phyloP scores from a whole-genome alignment of 352 stramenopile species.

The Phytopythium sindhum region DNA sequence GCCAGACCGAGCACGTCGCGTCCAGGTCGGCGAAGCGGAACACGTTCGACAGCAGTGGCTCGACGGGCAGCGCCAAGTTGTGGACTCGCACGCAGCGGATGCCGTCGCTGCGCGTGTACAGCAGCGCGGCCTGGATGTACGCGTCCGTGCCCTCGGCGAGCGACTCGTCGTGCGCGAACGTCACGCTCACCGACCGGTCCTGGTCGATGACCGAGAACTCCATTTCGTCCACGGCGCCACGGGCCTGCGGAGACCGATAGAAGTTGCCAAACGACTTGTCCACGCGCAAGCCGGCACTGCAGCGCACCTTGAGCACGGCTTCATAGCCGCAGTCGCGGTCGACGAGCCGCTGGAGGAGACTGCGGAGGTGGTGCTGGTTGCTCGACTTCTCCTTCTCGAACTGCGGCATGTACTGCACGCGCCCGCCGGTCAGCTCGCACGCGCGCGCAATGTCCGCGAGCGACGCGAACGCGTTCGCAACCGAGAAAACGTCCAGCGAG shows the following conservation, averaged over 20 bases:
- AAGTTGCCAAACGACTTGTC: slow-evolving; percentile 86
- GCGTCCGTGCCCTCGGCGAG: slow-evolving; percentile 67
- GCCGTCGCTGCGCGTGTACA: slow-evolving; percentile 86
- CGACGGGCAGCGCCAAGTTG: slow-evolving; percentile 81
- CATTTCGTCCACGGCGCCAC: slow-evolving; percentile 78
- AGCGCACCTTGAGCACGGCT: slow-evolving; percentile 87
- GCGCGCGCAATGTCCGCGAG: slow-evolving; percentile 77
- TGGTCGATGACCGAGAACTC: slow-evolving; percentile 87
- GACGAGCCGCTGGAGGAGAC: slow-evolving; percentile 66
- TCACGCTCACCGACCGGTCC: slow-evolving; percentile 82
- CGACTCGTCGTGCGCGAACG: slow-evolving; percentile 86
- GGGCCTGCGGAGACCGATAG: slow-evolving; percentile 33
- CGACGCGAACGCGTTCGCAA: slow-evolving; percentile 81
- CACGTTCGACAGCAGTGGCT: slow-evolving; percentile 78
- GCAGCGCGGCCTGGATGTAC: slow-evolving; percentile 86
- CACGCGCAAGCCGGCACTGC: slow-evolving; percentile 76
- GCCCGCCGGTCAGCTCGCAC: slow-evolving; percentile 82
- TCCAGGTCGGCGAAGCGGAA: slow-evolving; percentile 89
- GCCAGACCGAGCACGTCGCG: slow-evolving; percentile 82
- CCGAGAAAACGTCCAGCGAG: slow-evolving; percentile 83
- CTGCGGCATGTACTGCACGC: slow-evolving; percentile 83
- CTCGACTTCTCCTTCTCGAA: slow-evolving; percentile 84
- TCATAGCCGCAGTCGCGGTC: slow-evolving; percentile 80
- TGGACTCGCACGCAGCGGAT: slow-evolving; percentile 90
- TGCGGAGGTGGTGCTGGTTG: slow-evolving; percentile 78